These are phyloP conservation scores for Rhizoclosmatium globosum DNA, from an alignment of 192 early-diverging fungal species.

Conservation along the genomic window DNA sequence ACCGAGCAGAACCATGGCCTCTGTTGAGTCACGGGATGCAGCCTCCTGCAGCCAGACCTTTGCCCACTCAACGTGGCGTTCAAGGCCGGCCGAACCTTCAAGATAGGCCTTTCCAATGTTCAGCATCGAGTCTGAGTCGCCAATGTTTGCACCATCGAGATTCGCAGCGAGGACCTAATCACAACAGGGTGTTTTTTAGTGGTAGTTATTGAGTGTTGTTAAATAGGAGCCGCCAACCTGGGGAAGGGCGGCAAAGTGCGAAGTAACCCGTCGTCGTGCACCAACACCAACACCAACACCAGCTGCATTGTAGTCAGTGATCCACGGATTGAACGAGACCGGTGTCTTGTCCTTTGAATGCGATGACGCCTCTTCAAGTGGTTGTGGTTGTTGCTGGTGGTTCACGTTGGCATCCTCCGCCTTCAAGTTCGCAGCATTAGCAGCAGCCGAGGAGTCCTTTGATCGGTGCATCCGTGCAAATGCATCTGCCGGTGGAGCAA, in stretches of 20 bases:
- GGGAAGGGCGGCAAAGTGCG: neutral
- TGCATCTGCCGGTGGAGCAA: neutral
- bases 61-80: conserved; percentile 18
- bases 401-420: no score
- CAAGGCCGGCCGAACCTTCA: conserved; percentile 26
- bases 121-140: conserved; percentile 32
- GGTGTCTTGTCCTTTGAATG: conserved; percentile 6
- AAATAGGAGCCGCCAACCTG: neutral
- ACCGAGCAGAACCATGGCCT: conserved; percentile 26
- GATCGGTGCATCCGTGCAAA: no score
- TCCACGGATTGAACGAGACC: conserved; percentile 12
- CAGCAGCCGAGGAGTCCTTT: no score
- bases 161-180: conserved; percentile 15
- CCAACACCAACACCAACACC: neutral
- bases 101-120: conserved; percentile 23
- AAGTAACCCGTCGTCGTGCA: neutral
- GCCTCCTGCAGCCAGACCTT: conserved; percentile 18
- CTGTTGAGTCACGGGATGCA: neutral
- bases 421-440: no score
- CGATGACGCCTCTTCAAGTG: neutral
- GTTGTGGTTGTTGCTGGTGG: no score
- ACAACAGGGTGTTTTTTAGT: neutral
- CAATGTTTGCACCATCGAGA: conserved; percentile 31
- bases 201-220: neutral
- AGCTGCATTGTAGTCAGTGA: neutral